Percentiles rank a stretch among this genome's conserved stretches.
phyloP scores from a whole-genome alignment of 169 alveolate species.

The Eimeria praecox region DNA sequence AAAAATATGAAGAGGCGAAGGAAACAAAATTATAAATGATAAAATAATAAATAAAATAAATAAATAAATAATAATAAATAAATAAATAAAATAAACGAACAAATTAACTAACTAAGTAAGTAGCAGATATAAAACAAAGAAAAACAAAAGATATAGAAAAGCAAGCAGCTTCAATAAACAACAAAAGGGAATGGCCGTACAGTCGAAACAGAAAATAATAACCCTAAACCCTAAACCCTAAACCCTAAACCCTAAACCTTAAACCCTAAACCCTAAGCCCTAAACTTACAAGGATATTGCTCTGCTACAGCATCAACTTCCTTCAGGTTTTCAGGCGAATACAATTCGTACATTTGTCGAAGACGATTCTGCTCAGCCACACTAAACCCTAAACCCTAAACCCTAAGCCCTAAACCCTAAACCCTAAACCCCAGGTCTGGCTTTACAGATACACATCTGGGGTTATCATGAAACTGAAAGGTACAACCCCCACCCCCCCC shows the following conservation, averaged over 20 bases:
- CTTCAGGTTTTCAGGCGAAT: slow-evolving; percentile 49
- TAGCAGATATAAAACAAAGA: neutral
- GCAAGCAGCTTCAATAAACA: neutral
- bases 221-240: neutral
- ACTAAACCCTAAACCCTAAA: neutral
- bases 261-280: slow-evolving; percentile 23
- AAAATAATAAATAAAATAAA: too few relatives aligned
- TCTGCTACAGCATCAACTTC: slow-evolving; percentile 12
- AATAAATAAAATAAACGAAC: too few relatives aligned
- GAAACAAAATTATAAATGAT: too few relatives aligned
- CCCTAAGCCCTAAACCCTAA: neutral
- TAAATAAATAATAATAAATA: too few relatives aligned
- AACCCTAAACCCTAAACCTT: neutral
- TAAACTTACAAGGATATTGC: neutral
- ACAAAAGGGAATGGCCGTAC: neutral
- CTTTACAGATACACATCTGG: neutral
- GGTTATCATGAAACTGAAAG: neutral
- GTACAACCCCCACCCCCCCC: too few relatives aligned
- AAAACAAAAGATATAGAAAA: neutral
- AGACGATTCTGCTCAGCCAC: slow-evolving; percentile 43
- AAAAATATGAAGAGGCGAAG: neutral
- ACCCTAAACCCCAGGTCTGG: neutral
- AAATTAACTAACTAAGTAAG: too few relatives aligned
- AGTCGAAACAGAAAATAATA: too few relatives aligned
- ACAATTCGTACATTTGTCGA: slow-evolving; percentile 7